These are phyloP conservation scores for Didymella segeticola DNA, from an alignment of 2,329 filamentous ascomycete species.

Conservation along the genomic window DNA sequence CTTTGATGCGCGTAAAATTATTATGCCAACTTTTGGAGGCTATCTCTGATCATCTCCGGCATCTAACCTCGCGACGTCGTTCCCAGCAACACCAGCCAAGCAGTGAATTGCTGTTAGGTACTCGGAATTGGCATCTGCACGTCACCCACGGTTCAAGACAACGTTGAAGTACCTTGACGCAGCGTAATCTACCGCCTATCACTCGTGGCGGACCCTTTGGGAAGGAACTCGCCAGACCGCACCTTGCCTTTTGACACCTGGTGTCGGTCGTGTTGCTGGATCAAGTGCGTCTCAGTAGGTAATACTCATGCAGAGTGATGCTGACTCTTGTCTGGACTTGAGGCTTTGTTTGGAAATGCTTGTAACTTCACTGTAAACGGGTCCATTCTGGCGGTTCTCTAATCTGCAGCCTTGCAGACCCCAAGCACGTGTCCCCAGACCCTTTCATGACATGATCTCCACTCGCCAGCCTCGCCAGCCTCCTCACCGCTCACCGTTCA, in stretches of 20 bases:
- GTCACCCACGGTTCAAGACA: constrained; percentile 29
- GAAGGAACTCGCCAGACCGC: constrained; percentile 18
- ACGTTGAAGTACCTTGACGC: constrained; percentile 24
- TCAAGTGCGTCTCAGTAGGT: constrained; percentile 7
- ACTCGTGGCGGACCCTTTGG: constrained; percentile 13
- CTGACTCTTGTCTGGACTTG: background rate
- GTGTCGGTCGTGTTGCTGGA: constrained; percentile 14
- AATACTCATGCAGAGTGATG: constrained; percentile 9
- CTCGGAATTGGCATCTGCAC: constrained; percentile 36
- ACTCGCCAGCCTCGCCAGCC: constrained; percentile 18
- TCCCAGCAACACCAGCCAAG: constrained; percentile 33
- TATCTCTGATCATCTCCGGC: constrained; percentile 33
- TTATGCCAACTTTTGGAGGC: constrained; percentile 32
- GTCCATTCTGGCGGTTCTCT: constrained; percentile 5
- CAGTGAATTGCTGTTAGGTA: constrained; percentile 49
- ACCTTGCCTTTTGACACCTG: constrained; percentile 14
- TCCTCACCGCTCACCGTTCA: constrained; percentile 33
- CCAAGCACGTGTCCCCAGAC: constrained; percentile 26
- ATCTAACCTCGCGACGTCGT: constrained; percentile 23
- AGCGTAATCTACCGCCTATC: constrained; percentile 26
- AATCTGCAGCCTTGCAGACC: constrained; percentile 18
- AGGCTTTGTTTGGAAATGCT: constrained; percentile 6
- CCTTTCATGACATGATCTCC: constrained; percentile 26
- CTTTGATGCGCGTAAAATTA: constrained; percentile 43
- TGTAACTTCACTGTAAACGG: constrained; percentile 1